Evolutionary conservation across 805 yeast genomes (phyloP).

Genomic region (Lachancea nothofagi): DNA sequence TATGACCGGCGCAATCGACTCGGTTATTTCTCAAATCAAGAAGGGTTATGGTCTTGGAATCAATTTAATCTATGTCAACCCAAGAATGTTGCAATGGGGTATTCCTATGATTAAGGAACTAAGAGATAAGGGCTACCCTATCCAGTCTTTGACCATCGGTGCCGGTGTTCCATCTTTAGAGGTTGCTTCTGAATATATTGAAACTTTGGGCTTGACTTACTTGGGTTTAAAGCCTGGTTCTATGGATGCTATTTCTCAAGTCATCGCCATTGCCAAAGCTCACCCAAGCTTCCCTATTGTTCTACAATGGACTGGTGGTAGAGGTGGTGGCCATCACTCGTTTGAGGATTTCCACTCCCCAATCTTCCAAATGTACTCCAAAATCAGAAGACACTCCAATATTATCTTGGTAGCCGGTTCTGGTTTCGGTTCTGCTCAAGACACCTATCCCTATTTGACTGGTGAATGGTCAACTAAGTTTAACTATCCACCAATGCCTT

Average conservation of each 20-base stretch:
- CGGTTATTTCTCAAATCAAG: conserved; percentile 59
- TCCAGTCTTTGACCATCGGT: conserved; percentile 94
- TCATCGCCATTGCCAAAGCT: conserved; percentile 85
- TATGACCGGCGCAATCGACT: conserved; percentile 70
- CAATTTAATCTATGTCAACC: conserved; percentile 92
- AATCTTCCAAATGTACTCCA: conserved; percentile 88
- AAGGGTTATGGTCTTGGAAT: conserved; percentile 91
- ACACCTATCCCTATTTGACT: conserved; percentile 94
- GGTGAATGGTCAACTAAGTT: conserved; percentile 91
- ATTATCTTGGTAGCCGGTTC: conserved; percentile 94
- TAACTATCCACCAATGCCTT: conserved; percentile 97
- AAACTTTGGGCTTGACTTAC: conserved; percentile 85
- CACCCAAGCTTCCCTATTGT: conserved; percentile 96
- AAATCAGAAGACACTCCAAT: conserved; percentile 86
- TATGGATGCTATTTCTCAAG: conserved; percentile 82
- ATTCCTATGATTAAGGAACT: conserved; percentile 88
- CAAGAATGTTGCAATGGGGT: conserved; percentile 98
- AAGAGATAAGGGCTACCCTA: conserved; percentile 89
- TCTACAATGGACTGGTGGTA: conserved; percentile 99
- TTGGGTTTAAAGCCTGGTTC: conserved; percentile 98
- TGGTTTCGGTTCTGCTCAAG: conserved; percentile 96
- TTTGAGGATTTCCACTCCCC: conserved; percentile 99
- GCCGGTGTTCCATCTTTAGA: conserved; percentile 99
- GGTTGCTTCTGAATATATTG: conserved; percentile 94
- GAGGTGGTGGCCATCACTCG: conserved; percentile 99